Conservation (phyloP, 345 rosid genomes). For the Angophora floribunda region DNA sequence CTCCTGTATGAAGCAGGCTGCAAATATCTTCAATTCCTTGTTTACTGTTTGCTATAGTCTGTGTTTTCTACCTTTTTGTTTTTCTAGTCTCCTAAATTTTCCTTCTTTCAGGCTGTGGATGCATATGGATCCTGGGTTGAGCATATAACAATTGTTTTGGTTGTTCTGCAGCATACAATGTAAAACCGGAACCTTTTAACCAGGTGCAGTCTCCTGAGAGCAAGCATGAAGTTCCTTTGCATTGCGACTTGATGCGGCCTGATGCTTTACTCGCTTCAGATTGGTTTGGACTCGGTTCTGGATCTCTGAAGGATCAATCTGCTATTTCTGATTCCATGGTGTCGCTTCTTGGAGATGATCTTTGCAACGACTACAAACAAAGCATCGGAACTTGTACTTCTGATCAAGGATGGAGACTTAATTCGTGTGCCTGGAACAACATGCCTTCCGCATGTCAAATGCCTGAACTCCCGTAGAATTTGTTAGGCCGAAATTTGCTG, state of each 20-base stretch:
- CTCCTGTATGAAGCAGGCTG: not conserved
- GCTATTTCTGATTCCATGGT: constrained; percentile 54
- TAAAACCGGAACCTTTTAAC: constrained; percentile 32
- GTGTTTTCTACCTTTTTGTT: not conserved
- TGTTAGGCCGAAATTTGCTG: not conserved
- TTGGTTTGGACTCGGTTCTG: constrained; percentile 62
- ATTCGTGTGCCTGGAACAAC: constrained; percentile 73
- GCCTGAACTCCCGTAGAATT: constrained; percentile 43
- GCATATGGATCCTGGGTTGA: not conserved
- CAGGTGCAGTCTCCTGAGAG: constrained; percentile 22
- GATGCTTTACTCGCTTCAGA: constrained; percentile 66
- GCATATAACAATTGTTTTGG: not conserved
- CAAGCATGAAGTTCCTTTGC: constrained; percentile 14
- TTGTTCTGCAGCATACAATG: constrained; percentile 21
- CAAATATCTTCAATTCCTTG: constrained; percentile 1
- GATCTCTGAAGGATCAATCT: constrained; percentile 39
- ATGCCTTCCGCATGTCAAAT: constrained; percentile 78
- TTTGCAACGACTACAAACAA: constrained; percentile 46
- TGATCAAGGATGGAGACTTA: constrained; percentile 51
- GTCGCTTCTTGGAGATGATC: constrained; percentile 66
- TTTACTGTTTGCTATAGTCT: not conserved
- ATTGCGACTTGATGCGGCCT: constrained; percentile 29
- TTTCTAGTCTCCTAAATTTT: not conserved
- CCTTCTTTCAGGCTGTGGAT: not conserved
- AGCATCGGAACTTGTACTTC: constrained; percentile 28